These are phyloP conservation scores for Globisporangium splendens DNA, from an alignment of 352 stramenopile genomes.

Conservation along the genomic window DNA sequence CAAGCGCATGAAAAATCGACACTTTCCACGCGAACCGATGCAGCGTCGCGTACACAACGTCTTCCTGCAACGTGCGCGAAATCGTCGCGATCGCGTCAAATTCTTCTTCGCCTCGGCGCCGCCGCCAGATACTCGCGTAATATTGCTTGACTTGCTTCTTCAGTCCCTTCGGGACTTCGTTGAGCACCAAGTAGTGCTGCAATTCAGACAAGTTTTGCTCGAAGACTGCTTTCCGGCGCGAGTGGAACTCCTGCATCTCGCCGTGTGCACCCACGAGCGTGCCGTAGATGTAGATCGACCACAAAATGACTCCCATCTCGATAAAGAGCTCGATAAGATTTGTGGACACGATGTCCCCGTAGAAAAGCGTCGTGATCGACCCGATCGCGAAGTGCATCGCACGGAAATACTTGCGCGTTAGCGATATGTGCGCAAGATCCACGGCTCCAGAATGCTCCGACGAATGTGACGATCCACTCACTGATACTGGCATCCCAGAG, in stretches of 20 bases:
- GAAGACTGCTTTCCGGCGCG: conserved; percentile 44
- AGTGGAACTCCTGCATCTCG: conserved; percentile 45
- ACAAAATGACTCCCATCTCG: conserved; percentile 53
- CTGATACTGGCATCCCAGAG: conserved; percentile 42
- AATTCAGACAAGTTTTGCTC: conserved; percentile 63
- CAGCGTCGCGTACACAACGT: conserved; percentile 56
- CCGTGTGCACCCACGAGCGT: conserved; percentile 56
- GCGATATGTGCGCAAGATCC: conserved; percentile 26
- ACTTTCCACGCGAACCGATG: conserved; percentile 50
- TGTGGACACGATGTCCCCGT: conserved; percentile 66
- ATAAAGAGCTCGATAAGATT: conserved; percentile 57
- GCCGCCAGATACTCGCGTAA: conserved; percentile 58
- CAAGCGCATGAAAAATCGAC: conserved; percentile 40
- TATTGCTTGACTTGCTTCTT: conserved; percentile 74
- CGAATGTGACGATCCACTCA: conserved; percentile 14
- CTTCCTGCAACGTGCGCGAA: conserved; percentile 50
- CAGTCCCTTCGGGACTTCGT: conserved; percentile 58
- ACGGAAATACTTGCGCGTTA: conserved; percentile 59
- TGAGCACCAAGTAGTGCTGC: conserved; percentile 69
- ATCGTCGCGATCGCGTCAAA: conserved; percentile 42
- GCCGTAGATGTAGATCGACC: conserved; percentile 73
- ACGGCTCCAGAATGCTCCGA: conserved; percentile 10
- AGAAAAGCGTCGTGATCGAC: conserved; percentile 70
- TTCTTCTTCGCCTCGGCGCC: conserved; percentile 49
- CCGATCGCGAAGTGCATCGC: conserved; percentile 59